Evolutionary conservation across 441 rosid species (phyloP), one percentile per base, ranked within the genome.

Genomic region (Isatis lusitanica): DNA sequence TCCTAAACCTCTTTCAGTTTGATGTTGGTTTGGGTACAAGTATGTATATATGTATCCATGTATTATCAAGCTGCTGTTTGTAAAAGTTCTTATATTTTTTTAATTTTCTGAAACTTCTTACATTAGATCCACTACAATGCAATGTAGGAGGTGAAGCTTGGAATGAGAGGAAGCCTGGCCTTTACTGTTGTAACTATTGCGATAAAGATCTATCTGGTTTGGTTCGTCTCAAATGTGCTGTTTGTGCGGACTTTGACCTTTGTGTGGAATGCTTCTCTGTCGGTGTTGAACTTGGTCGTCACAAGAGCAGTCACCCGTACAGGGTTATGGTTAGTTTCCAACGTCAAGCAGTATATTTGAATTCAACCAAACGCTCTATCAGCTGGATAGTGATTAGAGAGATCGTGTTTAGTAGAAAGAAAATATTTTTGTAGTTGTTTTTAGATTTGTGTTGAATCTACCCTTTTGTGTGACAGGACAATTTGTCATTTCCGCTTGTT

Each of bases 171-270:
- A 87, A 86, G 74, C 67, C 62, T 30, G 87, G 89, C 0, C 75
- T 88, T 13, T 94, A 90, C 84, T 92, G 92, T 66, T 94, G 98
- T 68, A 94, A 92, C 81, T 90, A 90, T 59, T 94, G 98, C 76
- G 78, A 83, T 67, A 94, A 92, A 84, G 96, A 94, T 74, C 63
- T 94, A 5, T 85, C 97, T 17, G 96, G 96, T 44, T 76, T 76
- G 81, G 73, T 92, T 77, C 97, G 98, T 43, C 81, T 92, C 56
- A 94, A 84, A 80, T 92, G 98, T 79, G 98, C 92, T 24, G 68
- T 85, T 33, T 94, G 99, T 68, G 80, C 84, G 4, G 96, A 92
- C 83, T 94, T 88, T 77, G 99, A 94, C 78, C 99, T 94, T 62
- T 94, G 99, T 68, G 71, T 94, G 1, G 97, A 90, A 77, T 94